Base-by-base conservation (phyloP, 441 rosid genomes). In the Francoa sonchifolia region DNA sequence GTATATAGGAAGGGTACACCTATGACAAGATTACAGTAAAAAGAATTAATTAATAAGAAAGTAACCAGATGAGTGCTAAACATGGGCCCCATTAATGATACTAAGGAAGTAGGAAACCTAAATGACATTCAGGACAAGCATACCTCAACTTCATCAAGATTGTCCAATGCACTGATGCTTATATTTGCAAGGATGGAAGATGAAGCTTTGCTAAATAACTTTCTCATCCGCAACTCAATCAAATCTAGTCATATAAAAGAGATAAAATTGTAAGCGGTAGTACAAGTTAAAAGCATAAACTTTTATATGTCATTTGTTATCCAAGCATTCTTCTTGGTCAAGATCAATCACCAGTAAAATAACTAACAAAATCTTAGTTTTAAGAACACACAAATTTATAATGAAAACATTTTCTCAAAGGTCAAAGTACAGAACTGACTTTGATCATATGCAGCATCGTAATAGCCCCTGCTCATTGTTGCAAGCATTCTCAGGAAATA, bases 401-500 rank as follows among this genome's bases (percentile, higher is more conserved):
- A n/a, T n/a, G 25, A 2, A 21, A 21, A 21, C 3, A 6, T 21
- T 2, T 21, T 21, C 25, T 21, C 3, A 21, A 21, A 21, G 6
- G 2, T 6, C 25, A 21, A 21, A 21, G 6, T 21, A 21, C 6
- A 31, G 9, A 44, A 66, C 77, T 63, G 40, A 79, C 94, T 89
- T 70, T 68, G 25, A 28, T 70, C 78, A 50, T 47, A 63, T 22
- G 89, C 92, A 39, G 82, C 78, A 58, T 69, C 86, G 44, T 71
- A 66, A 17, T 77, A 69, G 17, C 99, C 99, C 47, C 73, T 67
- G 58, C 92, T 65, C 37, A 79, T 47, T 39, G 45, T 67, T 12
- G 97, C 75, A 64, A 87, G 92, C 81, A 63, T 77, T 52, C 54
- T 74, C 34, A 92, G 68, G 75, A 92, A 92, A 72, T 87, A 58